Percentiles rank a stretch among this genome's conserved stretches.
phyloP scores from a whole-genome alignment of 352 stramenopile genomes.

The Pythium insidiosum region DNA sequence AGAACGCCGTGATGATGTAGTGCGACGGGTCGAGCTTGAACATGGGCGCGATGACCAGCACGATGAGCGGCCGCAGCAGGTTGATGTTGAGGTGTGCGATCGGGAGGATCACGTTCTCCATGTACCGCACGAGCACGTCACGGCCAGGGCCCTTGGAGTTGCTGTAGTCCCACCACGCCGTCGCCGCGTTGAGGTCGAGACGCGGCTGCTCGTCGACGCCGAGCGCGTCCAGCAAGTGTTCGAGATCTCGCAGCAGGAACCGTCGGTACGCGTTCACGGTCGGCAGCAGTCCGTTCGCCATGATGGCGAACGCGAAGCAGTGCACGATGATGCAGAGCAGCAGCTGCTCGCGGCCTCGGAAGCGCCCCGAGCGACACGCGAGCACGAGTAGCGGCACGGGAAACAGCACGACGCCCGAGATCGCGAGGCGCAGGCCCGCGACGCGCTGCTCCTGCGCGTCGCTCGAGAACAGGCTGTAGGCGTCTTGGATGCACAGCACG shows the following conservation, averaged over 20 bases:
- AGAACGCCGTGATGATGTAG: conserved; percentile 57
- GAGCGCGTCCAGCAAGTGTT: conserved; percentile 37
- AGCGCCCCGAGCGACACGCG: conserved; percentile 38
- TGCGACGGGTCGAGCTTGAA: conserved; percentile 73
- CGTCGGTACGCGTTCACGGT: conserved; percentile 30
- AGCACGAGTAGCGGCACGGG: conserved; percentile 48
- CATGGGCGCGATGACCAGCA: conserved; percentile 51
- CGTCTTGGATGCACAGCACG: conserved; percentile 26
- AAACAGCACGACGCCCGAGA: conserved; percentile 47
- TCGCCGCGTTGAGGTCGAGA: conserved; percentile 23
- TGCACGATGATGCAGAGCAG: conserved; percentile 58
- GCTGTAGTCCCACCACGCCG: conserved; percentile 52
- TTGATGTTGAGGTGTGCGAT: conserved; percentile 64
- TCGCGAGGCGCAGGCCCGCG: conserved; percentile 24
- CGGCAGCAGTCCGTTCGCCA: conserved; percentile 36
- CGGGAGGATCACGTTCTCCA: conserved; percentile 54
- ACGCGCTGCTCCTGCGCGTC: conserved; percentile 21
- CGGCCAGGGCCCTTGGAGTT: conserved; percentile 42
- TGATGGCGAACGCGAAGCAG: conserved; percentile 49
- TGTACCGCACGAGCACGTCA: conserved; percentile 33
- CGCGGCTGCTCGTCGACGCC: neutral
- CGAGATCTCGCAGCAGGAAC: conserved; percentile 40
- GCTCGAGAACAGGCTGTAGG: conserved; percentile 31
- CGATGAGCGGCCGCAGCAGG: conserved; percentile 48
- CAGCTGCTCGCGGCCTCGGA: conserved; percentile 46